Base-by-base conservation (phyloP, 768 basidiomycete genomes). In the Xerocomellus intermedius region DNA sequence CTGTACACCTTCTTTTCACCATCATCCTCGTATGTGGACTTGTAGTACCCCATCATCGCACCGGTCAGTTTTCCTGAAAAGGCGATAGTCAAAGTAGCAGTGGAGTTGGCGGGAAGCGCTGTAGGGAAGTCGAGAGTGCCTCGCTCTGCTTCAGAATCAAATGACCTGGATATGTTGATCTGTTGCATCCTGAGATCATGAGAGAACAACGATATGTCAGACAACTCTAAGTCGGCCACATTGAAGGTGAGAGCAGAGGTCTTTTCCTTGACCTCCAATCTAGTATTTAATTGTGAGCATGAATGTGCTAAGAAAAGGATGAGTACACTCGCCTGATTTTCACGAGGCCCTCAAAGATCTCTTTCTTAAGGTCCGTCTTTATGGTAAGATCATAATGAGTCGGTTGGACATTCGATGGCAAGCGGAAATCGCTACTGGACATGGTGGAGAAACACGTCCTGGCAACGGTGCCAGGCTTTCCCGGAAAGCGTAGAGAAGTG, bases 31-130 rank as follows among this genome's bases (percentile, higher is more conserved):
- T 79, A 85, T 13, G 79, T 72, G 30, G 86, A 83, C 58, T 81
- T 81, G 75, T 94, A 94, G 71, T 94, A 93, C 26, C 92, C 94
- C 66, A 81, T 81, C 92, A 97, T 89, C 52, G 74, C 77, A 38
- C 79, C 80, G 2, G 79, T 83, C 42, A 98, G 76, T 61, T 81
- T 76, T 13, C 84, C 85, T n/a, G 73, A 77, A 73, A 90, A 97
- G 3, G 76, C 75, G 48, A 94, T 73, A 59, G 78, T 83, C 49
- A 98, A 69, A 59, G 84, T 81, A 35, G 85, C 89, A 64, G 85
- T 85, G 46, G 87, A 80, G 24, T 84, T 83, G 26, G 83, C 81
- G 0, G 85, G 82, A n/a, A 94, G 76, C 17, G 73, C 66, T 3
- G 72, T 75, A 3, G 82, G 68, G 54, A 97, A 81, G 17, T 70